A percentile compares a stretch with the other conserved stretches of the same genome.
These are phyloP conservation scores for Erodium texanum DNA, from an alignment of 441 rosid genomes.

Conservation along the genomic window DNA sequence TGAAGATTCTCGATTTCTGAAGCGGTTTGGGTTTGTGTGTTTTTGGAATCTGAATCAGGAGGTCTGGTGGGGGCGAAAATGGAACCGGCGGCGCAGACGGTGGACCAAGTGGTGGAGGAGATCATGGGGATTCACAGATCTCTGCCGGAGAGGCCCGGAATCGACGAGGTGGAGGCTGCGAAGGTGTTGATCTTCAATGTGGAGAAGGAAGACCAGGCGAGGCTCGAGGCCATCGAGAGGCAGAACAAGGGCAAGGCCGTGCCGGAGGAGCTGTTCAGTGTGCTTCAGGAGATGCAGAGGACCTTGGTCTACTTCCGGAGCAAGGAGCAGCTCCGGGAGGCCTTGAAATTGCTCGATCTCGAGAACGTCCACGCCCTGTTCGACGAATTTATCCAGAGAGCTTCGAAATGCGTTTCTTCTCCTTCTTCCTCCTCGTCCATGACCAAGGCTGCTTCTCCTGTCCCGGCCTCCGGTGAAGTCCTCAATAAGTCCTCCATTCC, in stretches of 20 bases:
- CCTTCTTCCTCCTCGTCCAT: constrained; percentile 22
- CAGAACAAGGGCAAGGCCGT: constrained; percentile 40
- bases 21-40: no score
- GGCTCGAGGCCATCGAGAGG: constrained; percentile 45
- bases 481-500: no score
- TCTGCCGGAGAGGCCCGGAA: constrained; percentile 56
- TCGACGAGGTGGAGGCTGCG: constrained; percentile 79
- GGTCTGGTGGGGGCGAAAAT: no score
- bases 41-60: no score
- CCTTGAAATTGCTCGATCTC: constrained; percentile 60
- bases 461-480: no score
- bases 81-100: no score
- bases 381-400: constrained; percentile 80
- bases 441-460: neutral
- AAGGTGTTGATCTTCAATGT: constrained; percentile 45
- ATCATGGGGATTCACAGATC: constrained; percentile 81
- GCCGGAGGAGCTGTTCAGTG: constrained; percentile 57
- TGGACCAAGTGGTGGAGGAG: constrained; percentile 60
- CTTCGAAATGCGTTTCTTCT: constrained; percentile 48
- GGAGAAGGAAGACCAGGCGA: constrained; percentile 61
- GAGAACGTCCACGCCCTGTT: constrained; percentile 55
- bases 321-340: constrained; percentile 69
- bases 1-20: neutral
- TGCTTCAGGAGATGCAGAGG: constrained; percentile 68
- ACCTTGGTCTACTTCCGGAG: constrained; percentile 38